phyloP scores from a whole-genome alignment of 345 rosid genomes.

The Linum tenue region DNA sequence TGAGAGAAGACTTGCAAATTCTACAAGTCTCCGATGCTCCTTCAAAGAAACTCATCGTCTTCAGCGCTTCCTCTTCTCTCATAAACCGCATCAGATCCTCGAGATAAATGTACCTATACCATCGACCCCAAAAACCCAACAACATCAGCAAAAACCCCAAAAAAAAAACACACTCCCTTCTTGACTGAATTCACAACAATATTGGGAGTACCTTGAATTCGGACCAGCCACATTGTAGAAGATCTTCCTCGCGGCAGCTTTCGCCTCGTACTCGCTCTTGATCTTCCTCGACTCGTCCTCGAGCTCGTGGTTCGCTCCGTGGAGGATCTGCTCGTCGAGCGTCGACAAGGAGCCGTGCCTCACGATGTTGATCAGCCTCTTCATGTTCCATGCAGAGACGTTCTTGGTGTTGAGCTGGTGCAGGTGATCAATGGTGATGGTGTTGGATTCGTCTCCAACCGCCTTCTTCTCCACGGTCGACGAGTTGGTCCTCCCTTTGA shows the following conservation, averaged over 20 bases:
- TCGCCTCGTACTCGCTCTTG: slow-evolving; percentile 73
- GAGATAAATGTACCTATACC: slow-evolving; percentile 48
- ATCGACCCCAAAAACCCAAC: slow-evolving; percentile 13
- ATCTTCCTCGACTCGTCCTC: slow-evolving; percentile 60
- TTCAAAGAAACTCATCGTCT: slow-evolving; percentile 61
- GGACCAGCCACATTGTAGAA: slow-evolving; percentile 58
- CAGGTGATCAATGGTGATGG: slow-evolving; percentile 52
- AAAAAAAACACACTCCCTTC: neutral
- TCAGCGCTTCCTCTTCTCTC: slow-evolving; percentile 56
- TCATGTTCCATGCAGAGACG: slow-evolving; percentile 96
- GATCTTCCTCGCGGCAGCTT: slow-evolving; percentile 79
- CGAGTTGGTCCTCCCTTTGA: slow-evolving; percentile 24
- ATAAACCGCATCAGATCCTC: slow-evolving; percentile 66
- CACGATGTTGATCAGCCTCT: slow-evolving; percentile 81
- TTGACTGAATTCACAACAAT: neutral
- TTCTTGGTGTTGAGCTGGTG: slow-evolving; percentile 68
- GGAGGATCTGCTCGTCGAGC: slow-evolving; percentile 60
- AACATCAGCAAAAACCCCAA: slow-evolving; percentile 5
- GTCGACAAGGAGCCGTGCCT: slow-evolving; percentile 63
- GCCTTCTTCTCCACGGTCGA: slow-evolving; percentile 21
- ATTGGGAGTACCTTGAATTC: slow-evolving; percentile 37
- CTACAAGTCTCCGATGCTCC: slow-evolving; percentile 51
- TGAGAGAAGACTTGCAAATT: slow-evolving; percentile 61
- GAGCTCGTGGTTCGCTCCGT: slow-evolving; percentile 7
- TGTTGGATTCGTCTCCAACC: neutral